These are phyloP conservation scores for Thielaviopsis musarum DNA, from an alignment of 2,329 filamentous ascomycete species.

Conservation along the genomic window DNA sequence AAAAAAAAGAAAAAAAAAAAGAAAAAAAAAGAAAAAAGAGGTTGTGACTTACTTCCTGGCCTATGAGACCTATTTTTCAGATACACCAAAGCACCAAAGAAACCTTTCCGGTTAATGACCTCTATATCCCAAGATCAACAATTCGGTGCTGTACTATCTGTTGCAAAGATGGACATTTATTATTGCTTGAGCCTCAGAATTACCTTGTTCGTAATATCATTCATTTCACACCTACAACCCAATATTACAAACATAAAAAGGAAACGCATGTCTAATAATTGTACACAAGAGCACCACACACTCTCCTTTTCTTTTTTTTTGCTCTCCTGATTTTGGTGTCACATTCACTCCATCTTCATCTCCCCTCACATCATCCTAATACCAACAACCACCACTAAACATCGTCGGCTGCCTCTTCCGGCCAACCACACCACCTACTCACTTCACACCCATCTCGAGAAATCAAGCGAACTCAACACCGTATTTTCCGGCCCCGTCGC, in stretches of 20 bases:
- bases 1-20: too few species aligned
- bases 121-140: too few species aligned
- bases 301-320: not conserved
- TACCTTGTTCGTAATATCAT: not conserved
- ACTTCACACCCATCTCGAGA: constrained; percentile 31
- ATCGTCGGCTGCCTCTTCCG: too few species aligned
- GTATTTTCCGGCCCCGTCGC: constrained; percentile 31
- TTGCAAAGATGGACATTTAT: too few species aligned
- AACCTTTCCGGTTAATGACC: too few species aligned
- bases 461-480: constrained; percentile 31
- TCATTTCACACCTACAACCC: not conserved
- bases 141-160: too few species aligned
- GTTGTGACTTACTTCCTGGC: not conserved
- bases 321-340: not conserved
- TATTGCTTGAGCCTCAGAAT: too few species aligned
- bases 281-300: not conserved
- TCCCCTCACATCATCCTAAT: not conserved
- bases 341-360: not conserved
- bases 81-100: not conserved
- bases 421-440: too few species aligned
- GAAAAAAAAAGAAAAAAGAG: not conserved
- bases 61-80: too few species aligned
- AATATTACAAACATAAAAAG: too few species aligned
- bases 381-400: not conserved
- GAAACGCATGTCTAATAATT: not conserved